Evolutionary conservation across 2,329 filamentous ascomycete species (phyloP), one percentile per base, ranked within the genome.

Genomic region (Fusarium oligoseptatum): DNA sequence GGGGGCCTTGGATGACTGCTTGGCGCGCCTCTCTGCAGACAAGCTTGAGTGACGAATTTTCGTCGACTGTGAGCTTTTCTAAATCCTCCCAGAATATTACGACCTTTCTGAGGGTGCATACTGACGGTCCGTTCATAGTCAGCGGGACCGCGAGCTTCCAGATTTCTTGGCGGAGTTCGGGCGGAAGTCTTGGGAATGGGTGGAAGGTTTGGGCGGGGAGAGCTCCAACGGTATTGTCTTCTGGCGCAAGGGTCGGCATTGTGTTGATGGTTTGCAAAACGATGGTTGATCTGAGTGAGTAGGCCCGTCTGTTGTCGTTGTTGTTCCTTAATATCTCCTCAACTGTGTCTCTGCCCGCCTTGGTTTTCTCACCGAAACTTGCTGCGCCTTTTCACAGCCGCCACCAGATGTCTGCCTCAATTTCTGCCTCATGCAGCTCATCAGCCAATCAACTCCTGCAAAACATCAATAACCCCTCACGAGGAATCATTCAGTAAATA

Each of bases 221-320:
- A 11, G 2, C 27, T 6, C 17, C 10, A 12, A 24, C 10, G 1
- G 27, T n/a, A 7, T 29, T 8, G 24, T 52, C 48, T 14, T 52
- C 29, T 6, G 24, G 24, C 2, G 10, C 2, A 32, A 17, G 24
- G 10, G 22, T 48, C 43, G 22, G 17, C 50, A 56, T 56, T 56
- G 52, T 17, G 29, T 56, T 22, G n/a, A n/a, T 6, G 6, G 17
- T n/a, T 52, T 29, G 17, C 15, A 32, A 3, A 52, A 17, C 10
- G 10, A 52, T 52, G 6, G 15, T 4, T 29, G n/a, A 2, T 3
- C 7, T 3, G 24, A 32, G 17, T 29, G 15, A 32, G 14, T 52
- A 3, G 6, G 11, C 0, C 2, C 6, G 9, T n/a, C 10, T 27
- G 2, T 7, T 8, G 15, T 9, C 10, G 22, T 10, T 29, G 6